Evolutionary conservation across 148 eudicot genomes (phyloP).

Genomic region (Rhododendron griersonianum): DNA sequence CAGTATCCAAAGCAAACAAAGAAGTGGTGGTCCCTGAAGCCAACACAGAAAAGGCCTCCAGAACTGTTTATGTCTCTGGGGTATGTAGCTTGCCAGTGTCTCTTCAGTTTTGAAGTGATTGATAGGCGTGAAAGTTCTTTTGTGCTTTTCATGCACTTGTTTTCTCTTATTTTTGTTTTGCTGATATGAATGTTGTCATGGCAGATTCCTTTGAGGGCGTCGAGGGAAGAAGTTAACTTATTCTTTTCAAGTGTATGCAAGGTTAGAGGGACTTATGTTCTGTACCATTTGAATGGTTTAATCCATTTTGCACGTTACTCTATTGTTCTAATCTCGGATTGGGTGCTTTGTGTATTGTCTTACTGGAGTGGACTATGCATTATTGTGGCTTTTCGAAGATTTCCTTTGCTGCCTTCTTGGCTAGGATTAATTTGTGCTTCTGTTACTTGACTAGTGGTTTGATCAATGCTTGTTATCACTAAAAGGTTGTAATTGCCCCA

Average conservation of each 20-base stretch:
- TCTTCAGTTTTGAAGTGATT: too few species aligned
- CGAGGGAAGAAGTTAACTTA: neutral
- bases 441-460: neutral
- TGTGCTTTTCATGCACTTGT: too few species aligned
- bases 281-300: too few species aligned
- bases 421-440: neutral
- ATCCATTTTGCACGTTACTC: too few species aligned
- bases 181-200: neutral
- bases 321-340: too few species aligned
- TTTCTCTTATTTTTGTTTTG: too few species aligned
- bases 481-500: neutral
- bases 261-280: neutral
- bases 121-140: too few species aligned
- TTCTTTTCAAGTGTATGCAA: neutral
- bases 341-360: too few species aligned
- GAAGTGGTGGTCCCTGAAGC: neutral
- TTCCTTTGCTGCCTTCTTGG: neutral
- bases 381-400: too few species aligned
- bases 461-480: neutral
- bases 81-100: neutral
- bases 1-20: too few species aligned
- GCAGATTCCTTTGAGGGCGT: neutral
- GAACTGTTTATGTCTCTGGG: neutral
- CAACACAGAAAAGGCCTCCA: neutral
- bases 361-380: too few species aligned